Base-by-base conservation (phyloP, 306 rosid genomes). In the Trifolium dubium region DNA sequence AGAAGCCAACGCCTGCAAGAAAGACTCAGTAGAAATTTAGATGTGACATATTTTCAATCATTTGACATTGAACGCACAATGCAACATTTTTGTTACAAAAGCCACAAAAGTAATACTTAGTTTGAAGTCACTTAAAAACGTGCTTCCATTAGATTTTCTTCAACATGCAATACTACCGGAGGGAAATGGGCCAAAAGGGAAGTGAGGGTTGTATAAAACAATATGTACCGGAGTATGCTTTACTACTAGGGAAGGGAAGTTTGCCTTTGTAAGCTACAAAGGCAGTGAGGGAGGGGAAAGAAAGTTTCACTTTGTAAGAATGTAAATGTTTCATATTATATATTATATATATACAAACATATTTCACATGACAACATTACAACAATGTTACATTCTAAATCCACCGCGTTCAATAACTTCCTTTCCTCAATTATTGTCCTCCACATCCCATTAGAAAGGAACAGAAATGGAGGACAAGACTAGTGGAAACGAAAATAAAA, bases 271-370 rank as follows among this genome's bases (percentile, higher is more conserved):
- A 56, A 23, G 23, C 18, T 55, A 55, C 77, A 46, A 51, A 51
- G 62, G 11, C 23, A 51, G 41, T 28, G 43, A 43, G 81, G 56
- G 79, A 19, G 30, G 47, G 53, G 67, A 44, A 55, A 43, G 31
- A 32, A 58, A 69, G 70, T 74, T 70, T 73, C 76, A 34, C 77
- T 54, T 51, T 56, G 76, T 66, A 71, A 53, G 61, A 69, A 50
- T 71, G 81, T 72, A 79, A 80, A 80, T 83, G 56, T 75, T 40
- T 79, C 78, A 59, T 39, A 14, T 49, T 47, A 12, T 41, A 69
- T 59, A 55, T 34, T 34, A 34, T 6, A 10, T 2, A 41, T 74
- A 64, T 69, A 62, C 32, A 71, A 37, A 37, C 37, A 55, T 47
- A 40, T 67, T 58, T 39, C 59, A 49, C 47, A 29, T 56, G 17